Evolutionary conservation across 2,329 filamentous ascomycete species (phyloP), one percentile per base, ranked within the genome.

Genomic region (Ceratocystis destructans): DNA sequence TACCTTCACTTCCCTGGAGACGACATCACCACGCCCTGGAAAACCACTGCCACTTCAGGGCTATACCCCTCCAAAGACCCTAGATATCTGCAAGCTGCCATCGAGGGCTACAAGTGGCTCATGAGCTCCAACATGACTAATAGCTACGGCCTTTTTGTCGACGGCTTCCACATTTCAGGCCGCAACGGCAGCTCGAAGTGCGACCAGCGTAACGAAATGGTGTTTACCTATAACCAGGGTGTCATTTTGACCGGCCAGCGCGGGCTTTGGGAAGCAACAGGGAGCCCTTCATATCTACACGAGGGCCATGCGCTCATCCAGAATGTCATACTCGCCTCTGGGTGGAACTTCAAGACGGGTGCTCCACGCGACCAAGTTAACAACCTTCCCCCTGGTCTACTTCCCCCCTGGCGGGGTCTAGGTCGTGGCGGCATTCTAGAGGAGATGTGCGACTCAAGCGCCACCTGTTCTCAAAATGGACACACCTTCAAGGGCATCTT

Each of bases 401-500:
- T 80, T 31, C 80, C 82, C 0, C 75, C 74, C 10, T 95, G 90
- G 90, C 78, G 80, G 48, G 90, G 90, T 0, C 79, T 96, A 0
- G 92, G 92, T 31, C 83, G 88, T 3, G 82, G 82, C 20, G 93
- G 93, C 1, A 82, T 96, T 33, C 76, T 97, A 53, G 90, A 96
- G 73, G 93, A 97, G 61, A 76, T 81, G 45, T 96, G 93, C 73
- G 93, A 97, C 73, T 83, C 85, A 1, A 77, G 77, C 20, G 89
- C 84, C 2, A 80, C 77, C 53, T 96, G 92, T 74, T 90, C 84
- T 20, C 91, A 96, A 73, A 83, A 97, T 71, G 82, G 82, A 0
- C 92, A 96, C 71, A 91, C 89, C 0, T 96, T 96, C 82, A 97
- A 96, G 74, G 89, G 90, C 33, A 93, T 96, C 66, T 96, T 92